Evolutionary conservation across 257 asterid species (phyloP), one percentile per base, ranked within the genome.

Genomic region (Solanum dulcamara): DNA sequence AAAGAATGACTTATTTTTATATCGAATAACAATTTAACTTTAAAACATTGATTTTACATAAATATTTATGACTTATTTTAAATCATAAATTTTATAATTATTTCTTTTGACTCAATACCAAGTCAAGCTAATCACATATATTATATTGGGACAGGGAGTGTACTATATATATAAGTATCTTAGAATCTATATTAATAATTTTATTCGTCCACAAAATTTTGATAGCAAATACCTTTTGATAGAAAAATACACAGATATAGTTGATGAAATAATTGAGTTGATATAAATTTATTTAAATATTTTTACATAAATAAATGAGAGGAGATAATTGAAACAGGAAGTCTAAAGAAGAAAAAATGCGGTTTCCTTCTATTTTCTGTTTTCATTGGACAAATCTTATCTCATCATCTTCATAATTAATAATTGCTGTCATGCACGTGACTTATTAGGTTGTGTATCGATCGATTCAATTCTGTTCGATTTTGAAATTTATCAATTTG

Each of bases 311-410:
- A n/a, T n/a, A n/a, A 55, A 35, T 81, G 24, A 85, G 94, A 91
- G 97, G 97, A 86, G 88, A 83, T 81, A 74, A 93, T 85, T 90
- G 74, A 80, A 86, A 90, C 96, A 93, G 92, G 91, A 91, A 85
- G 83, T 86, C 88, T 30, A 85, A 53, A 50, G 44, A 86, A 80
- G 71, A 85, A 85, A 81, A 80, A 80, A 46, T 10, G 62, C 42
- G 40, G 83, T 77, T 46, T 46, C 42, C 40, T 77, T 77, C 83
- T 77, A 26, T 6, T 77, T 82, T 57, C 51, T 38, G 48, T 84
- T 60, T 32, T 51, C 55, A 89, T 86, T 85, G 84, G 88, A 74
- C 88, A 85, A 53, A 86, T 82, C 92, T 90, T 77, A 91, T 91
- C 93, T 88, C 91, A 57, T 83, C 71, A 60, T 26, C 33, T 60